Evolutionary conservation across 352 stramenopile species (phyloP).

Genomic region (Albugo laibachii): DNA sequence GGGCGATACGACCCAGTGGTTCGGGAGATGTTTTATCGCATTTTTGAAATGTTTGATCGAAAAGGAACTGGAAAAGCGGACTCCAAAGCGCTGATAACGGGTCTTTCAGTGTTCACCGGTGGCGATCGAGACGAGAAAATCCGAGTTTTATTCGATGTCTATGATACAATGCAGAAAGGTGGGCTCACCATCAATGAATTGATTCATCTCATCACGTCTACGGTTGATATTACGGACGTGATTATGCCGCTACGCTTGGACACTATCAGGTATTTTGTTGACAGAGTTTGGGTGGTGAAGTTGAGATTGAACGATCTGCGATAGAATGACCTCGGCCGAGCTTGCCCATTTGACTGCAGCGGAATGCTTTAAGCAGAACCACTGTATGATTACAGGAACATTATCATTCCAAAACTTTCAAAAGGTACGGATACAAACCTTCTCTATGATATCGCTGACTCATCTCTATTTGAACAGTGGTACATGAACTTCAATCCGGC

Average conservation of each 20-base stretch:
- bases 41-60: conserved; percentile 67
- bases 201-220: conserved; percentile 11
- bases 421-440: no score
- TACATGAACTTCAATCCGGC: no score
- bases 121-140: conserved; percentile 76
- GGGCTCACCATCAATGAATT: conserved; percentile 14
- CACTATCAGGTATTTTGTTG: conserved; percentile 19
- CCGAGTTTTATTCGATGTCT: conserved; percentile 66
- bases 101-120: conserved; percentile 59
- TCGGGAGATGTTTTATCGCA: conserved; percentile 42
- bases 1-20: conserved; percentile 52
- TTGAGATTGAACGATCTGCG: not conserved
- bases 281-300: not conserved
- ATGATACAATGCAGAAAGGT: conserved; percentile 28
- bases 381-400: no score
- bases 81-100: conserved; percentile 59
- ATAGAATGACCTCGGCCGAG: conserved; percentile 36
- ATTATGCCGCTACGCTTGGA: conserved; percentile 48
- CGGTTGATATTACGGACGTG: conserved; percentile 15
- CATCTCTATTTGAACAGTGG: no score
- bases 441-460: no score
- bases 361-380: conserved; percentile 30
- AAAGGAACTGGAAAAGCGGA: conserved; percentile 44
- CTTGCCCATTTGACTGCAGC: conserved; percentile 41
- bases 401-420: no score